These are phyloP conservation scores for Macrolepiota fuliginosa DNA, from an alignment of 768 basidiomycete species.

Conservation along the genomic window DNA sequence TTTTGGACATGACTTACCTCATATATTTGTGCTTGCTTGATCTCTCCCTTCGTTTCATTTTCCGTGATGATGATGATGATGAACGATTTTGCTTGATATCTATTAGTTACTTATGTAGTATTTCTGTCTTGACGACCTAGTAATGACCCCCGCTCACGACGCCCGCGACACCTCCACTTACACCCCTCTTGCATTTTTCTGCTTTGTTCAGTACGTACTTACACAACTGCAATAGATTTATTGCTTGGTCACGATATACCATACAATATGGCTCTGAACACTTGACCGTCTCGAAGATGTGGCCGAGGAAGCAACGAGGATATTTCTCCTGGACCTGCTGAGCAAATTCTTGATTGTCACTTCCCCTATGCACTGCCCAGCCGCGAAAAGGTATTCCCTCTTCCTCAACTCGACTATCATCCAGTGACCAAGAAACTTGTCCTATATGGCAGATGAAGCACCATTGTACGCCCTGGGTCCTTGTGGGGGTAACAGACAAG, in stretches of 20 bases:
- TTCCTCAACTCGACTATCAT: no score
- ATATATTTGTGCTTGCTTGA: conserved; percentile 1
- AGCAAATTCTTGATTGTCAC: no score
- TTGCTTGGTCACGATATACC: neutral
- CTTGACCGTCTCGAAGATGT: no score
- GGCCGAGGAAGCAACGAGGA: no score
- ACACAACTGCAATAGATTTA: neutral
- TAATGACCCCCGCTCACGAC: conserved; percentile 5
- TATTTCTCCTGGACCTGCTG: no score
- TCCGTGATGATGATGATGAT: neutral
- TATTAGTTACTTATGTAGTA: conserved; percentile 13
- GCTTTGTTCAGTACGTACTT: neutral
- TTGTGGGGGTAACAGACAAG: no score
- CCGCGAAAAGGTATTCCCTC: no score
- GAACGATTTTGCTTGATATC: neutral
- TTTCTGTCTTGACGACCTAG: conserved; percentile 5
- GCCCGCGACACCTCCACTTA: conserved; percentile 5
- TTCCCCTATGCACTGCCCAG: no score
- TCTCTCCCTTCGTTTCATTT: neutral
- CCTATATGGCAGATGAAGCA: no score
- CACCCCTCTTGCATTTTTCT: neutral
- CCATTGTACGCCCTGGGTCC: no score
- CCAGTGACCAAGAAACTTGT: no score
- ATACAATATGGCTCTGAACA: no score
- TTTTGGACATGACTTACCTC: neutral